phyloP scores from a whole-genome alignment of 2,329 filamentous ascomycete genomes.

The Ceratocystis cubensis region DNA sequence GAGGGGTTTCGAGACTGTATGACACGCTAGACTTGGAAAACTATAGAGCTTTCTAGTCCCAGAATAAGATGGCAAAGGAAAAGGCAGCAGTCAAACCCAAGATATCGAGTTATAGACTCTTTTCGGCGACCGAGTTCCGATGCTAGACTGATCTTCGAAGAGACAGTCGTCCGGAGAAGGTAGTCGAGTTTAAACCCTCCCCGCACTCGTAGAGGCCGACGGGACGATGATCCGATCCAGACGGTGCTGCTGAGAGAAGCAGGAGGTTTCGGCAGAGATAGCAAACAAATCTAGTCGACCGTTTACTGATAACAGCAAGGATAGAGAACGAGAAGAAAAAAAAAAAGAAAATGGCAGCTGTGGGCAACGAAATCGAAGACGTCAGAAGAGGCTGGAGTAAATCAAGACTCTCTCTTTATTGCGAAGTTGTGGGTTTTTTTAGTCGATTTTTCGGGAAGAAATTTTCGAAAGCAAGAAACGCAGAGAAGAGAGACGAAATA shows the following conservation, averaged over 20 bases:
- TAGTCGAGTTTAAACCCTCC: conserved; percentile 19
- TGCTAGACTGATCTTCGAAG: conserved; percentile 8
- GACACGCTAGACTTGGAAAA: not conserved
- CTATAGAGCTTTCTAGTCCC: not conserved
- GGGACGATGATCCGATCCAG: conserved; percentile 16
- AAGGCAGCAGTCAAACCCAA: not conserved
- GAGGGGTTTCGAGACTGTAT: conserved; percentile 8
- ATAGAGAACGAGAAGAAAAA: not conserved
- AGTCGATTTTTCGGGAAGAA: conserved; percentile 19
- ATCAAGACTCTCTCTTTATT: conserved; percentile 8
- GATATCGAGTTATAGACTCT: not conserved
- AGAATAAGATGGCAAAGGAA: conserved; percentile 6
- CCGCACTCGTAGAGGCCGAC: conserved; percentile 20
- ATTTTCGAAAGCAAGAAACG: conserved; percentile 19
- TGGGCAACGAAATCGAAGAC: conserved; percentile 5
- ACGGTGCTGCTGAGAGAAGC: conserved; percentile 17
- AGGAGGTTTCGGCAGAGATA: conserved; percentile 14
- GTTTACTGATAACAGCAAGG: not conserved
- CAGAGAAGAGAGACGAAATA: conserved; percentile 1
- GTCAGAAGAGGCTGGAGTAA: conserved; percentile 16
- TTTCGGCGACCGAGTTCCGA: conserved; percentile 1
- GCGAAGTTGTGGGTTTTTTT: conserved; percentile 14
- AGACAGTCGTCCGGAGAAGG: conserved; percentile 18
- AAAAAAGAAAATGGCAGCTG: not conserved
- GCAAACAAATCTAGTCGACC: conserved; percentile 11